Evolutionary conservation across 352 stramenopile genomes (phyloP), one percentile per base, ranked within the genome.

Genomic region (Pythium aristosporum): DNA sequence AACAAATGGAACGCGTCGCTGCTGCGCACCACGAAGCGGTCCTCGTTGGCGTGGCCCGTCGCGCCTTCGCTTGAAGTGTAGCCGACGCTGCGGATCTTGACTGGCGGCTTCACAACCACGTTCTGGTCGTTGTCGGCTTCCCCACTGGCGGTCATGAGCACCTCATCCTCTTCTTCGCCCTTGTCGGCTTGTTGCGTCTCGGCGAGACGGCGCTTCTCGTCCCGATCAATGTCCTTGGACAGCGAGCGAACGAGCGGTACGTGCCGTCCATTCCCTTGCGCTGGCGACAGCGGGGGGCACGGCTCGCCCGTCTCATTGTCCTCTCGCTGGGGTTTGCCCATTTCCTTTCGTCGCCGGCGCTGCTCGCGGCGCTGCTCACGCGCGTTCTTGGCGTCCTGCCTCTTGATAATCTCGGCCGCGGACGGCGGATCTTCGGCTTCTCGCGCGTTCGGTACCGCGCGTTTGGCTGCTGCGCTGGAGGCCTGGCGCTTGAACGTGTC

Each of bases 11-110:
- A 91, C 12, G 71, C 50, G 43, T 76, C 69, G 25, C 79, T 76
- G 54, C 74, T 76, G 28, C 76, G 55, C n/a, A 89, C 69, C 28
- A 91, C 41, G 4, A 74, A 65, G 18, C 85, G 80, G 53, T 94
- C 82, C 62, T 94, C 80, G 55, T 92, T 91, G 15, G 65, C 67
- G 53, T 92, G 81, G 37, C 76, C 79, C 47, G 76, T 78, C n/a
- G 56, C 69, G 8, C 78, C 80, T 56, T 88, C 79, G 12, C 73
- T 65, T 0, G 79, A 82, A 16, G 75, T 56, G 12, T 69, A 69
- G 12, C 75, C 80, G 41, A 86, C 57, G 37, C 80, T 65, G 43
- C 80, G 53, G 39, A 79, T 47, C 49, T 37, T 61, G 3, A 63
- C 44, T 12, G 51, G 61, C 51, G 50, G 57, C 7, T 42, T 10